phyloP scores from a whole-genome alignment of 2,329 filamentous ascomycete species.

The Orbilia quercus region DNA sequence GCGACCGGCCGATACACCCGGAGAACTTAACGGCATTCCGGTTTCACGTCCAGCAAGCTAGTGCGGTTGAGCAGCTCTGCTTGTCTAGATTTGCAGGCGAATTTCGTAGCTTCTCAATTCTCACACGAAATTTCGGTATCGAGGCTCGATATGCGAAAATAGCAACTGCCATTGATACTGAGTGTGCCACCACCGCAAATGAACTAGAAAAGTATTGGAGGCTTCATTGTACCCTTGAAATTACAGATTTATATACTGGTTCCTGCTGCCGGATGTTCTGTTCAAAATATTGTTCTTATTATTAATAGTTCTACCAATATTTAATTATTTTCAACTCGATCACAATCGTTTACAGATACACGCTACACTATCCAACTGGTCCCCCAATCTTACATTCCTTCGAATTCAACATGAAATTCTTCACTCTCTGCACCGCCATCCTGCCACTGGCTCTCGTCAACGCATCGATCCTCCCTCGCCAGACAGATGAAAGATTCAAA shows the following conservation, averaged over 20 bases:
- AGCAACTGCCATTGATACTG: not conserved
- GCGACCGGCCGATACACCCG: not conserved
- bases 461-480: constrained; percentile 8
- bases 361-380: no score
- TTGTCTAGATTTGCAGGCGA: not conserved
- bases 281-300: not conserved
- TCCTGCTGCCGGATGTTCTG: not conserved
- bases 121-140: not conserved
- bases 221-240: no score
- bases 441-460: constrained; percentile 22
- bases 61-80: no score
- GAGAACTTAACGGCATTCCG: constrained; percentile 2
- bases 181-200: no score
- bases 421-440: constrained; percentile 5
- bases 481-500: constrained; percentile 12
- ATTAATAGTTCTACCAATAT: no score
- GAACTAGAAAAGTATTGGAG: no score
- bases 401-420: constrained; percentile 24
- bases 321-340: no score
- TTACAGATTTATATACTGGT: no score
- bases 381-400: no score
- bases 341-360: no score
- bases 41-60: not conserved
- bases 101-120: not conserved
- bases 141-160: not conserved